Base-by-base conservation (phyloP, 2,329 filamentous ascomycete genomes). In the Pseudocercospora ulei region DNA sequence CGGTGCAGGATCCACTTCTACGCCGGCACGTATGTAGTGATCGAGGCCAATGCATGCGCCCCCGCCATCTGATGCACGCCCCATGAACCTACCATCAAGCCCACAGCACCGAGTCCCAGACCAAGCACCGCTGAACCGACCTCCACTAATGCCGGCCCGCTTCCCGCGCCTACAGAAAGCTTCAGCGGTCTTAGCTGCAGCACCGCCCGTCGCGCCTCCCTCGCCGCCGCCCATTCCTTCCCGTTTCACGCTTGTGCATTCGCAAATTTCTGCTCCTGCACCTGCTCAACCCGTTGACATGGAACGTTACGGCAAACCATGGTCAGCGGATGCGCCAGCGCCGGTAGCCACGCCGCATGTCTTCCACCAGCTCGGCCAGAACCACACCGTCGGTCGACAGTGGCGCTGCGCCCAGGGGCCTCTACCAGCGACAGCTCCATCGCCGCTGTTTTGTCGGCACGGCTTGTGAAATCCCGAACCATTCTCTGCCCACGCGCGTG, bases 121-220 rank as follows among this genome's bases (percentile, higher is more conserved):
- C n/a, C n/a, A n/a, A n/a, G 27, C 17, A 33, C 16, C 27, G 16
- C 22, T 29, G 12, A 28, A 20, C 20, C 17, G 20, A 13, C 9
- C 27, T 9, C 20, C 9, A 7, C 12, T 29, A 39, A 38, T 38
- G 25, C 17, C 26, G 23, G 25, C 35, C 26, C 27, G 18, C 27
- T 16, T 12, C 9, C 23, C 7, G 7, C 35, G 13, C 13, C 14
- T n/a, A 23, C 30, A 17, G 30, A 24, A 38, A 38, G 35, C 25
- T 30, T 30, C 13, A 27, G 24, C 20, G 30, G n/a, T n/a, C n/a
- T n/a, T n/a, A 12, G 9, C 27, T 39, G 37, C 37, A 39, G 37
- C 37, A 39, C 37, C 37, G 37, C 37, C 37, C 37, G 37, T 14
- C 7, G 23, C 30, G 30, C 37, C 18, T n/a, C 28, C 5, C 19